Base-by-base conservation (phyloP, 1,139 yeast species). In the Geotrichum aggregatum region DNA sequence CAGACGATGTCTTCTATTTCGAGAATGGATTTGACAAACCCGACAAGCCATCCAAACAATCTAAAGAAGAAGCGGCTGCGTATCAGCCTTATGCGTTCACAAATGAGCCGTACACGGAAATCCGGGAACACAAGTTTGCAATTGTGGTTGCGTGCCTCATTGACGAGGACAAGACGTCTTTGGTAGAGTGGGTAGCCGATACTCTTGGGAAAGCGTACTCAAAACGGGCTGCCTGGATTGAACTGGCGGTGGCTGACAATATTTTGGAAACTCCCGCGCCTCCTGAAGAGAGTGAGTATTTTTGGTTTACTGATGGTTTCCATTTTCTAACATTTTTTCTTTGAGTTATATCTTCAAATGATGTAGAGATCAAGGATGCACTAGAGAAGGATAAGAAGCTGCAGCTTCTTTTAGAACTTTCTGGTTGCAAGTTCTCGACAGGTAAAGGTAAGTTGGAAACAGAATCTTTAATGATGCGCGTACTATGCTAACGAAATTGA, bases 11-110 rank as follows among this genome's bases (percentile, higher is more conserved):
- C 5, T 71, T 70, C 28, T 74, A 75, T 56, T 74, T 71, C 51
- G 72, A 78, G 52, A 69, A 72, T 53, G 80, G 80, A 21, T 87
- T 91, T 35, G 87, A 83, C 48, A 64, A 76, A 38, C 60, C 58
- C 39, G 56, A 57, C 2, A 24, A 41, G 18, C 30, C 31, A 5
- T 30, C 45, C 10, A 43, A 31, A 13, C 33, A 18, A 10, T 24
- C 28, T 8, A 39, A 33, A 28, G 16, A 26, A 13, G 24, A 13
- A 34, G 41, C n/a, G n/a, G n/a, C n/a, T n/a, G n/a, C n/a, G n/a
- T n/a, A 26, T 1, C 49, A 41, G 13, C 42, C 47, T 13, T 22
- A 33, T 21, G 35, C 16, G 5, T 47, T 47, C 39, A 52, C 45
- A 47, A 62, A 63, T 7, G 59, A 61, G 1, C 55, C 57, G 5